Evolutionary conservation across 2,329 filamentous ascomycete species (phyloP).

Genomic region (Hypoxylon rubiginosum): DNA sequence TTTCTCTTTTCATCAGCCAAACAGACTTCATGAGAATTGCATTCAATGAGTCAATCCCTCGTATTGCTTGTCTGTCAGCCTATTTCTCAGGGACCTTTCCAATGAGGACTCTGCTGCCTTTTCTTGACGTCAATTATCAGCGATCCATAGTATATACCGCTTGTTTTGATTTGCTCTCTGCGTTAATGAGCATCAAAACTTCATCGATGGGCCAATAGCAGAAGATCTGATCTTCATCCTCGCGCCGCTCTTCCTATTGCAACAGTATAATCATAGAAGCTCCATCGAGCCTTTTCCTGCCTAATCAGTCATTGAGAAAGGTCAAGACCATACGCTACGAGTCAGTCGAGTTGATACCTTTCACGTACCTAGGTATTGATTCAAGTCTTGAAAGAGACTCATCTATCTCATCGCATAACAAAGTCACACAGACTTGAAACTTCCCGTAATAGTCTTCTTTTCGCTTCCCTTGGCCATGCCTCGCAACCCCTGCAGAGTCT

Average conservation of each 20-base stretch:
- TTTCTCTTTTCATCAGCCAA: constrained; percentile 7
- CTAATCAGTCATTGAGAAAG: neutral
- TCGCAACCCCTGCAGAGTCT: neutral
- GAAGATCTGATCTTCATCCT: neutral
- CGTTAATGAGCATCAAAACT: neutral
- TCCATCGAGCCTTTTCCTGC: no score
- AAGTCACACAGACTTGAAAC: neutral
- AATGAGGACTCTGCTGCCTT: constrained; percentile 14
- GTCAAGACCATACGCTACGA: no score
- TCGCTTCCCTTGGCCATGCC: neutral
- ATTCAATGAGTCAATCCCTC: constrained; percentile 22
- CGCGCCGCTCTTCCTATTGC: neutral
- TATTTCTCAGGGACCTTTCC: neutral
- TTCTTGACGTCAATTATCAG: constrained; percentile 10
- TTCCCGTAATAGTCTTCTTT: neutral
- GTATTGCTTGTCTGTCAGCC: neutral
- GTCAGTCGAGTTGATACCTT: no score
- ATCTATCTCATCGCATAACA: neutral
- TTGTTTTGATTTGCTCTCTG: neutral
- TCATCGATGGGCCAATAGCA: neutral
- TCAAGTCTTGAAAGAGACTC: neutral
- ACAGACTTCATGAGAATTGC: constrained; percentile 13
- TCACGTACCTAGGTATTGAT: no score
- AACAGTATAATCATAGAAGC: no score
- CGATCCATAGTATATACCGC: neutral